A percentile compares a stretch with the other conserved stretches of the same genome.
These are phyloP conservation scores for Wickerhamiella occidentalis DNA, from an alignment of 805 yeast genomes.

Conservation along the genomic window DNA sequence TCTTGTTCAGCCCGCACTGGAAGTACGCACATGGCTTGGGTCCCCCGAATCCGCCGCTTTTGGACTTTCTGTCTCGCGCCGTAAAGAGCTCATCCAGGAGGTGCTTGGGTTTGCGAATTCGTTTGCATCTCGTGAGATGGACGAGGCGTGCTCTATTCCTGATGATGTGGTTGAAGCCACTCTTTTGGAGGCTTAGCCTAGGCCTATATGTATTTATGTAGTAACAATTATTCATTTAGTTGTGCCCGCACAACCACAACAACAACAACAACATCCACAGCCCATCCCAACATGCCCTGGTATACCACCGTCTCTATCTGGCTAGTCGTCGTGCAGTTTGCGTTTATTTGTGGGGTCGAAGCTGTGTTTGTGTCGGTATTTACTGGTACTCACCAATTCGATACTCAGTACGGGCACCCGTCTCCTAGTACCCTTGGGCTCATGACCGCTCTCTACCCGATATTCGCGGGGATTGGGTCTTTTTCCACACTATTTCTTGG, in stretches of 20 bases:
- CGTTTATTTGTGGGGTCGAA: conserved; percentile 21
- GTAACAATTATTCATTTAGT: background rate
- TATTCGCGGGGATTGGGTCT: conserved; percentile 20
- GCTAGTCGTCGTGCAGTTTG: conserved; percentile 16
- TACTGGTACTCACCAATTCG: conserved; percentile 15
- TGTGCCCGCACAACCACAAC: too few relatives aligned
- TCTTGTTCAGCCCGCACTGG: background rate
- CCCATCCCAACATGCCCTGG: background rate
- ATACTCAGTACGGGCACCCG: conserved; percentile 16
- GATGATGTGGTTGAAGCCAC: conserved; percentile 5
- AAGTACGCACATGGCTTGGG: conserved; percentile 11
- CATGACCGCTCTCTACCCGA: conserved; percentile 19
- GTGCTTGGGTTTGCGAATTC: conserved; percentile 33
- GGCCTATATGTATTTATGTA: background rate
- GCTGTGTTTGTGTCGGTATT: conserved; percentile 20
- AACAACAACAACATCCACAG: background rate
- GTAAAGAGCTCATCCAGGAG: conserved; percentile 39
- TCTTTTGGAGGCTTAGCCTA: background rate
- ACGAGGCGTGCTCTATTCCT: conserved; percentile 8
- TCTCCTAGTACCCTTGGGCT: conserved; percentile 15
- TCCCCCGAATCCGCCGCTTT: background rate
- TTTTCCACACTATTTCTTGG: conserved; percentile 12
- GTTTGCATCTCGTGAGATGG: conserved; percentile 12
- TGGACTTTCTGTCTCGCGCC: conserved; percentile 37
- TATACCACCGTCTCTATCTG: conserved; percentile 12